Evolutionary conservation across 371 early-diverging fungal genomes (phyloP).

Genomic region (Mucor plumbeus): DNA sequence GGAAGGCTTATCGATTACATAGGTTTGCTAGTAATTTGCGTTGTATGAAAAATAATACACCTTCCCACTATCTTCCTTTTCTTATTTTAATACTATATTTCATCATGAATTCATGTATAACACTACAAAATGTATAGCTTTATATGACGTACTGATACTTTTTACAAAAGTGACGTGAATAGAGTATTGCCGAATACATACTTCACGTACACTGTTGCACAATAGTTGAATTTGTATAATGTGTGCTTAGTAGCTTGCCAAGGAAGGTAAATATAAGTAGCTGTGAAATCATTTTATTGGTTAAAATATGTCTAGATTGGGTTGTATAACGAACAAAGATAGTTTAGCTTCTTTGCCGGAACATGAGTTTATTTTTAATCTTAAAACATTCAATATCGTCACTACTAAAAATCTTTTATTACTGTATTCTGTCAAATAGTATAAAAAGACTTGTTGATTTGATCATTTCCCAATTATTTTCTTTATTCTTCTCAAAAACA

Average conservation of each 20-base stretch:
- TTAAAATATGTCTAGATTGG: background rate
- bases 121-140: no score
- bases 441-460: slow-evolving; percentile 1
- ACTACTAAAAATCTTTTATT: background rate
- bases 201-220: slow-evolving; percentile 7
- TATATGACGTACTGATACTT: slow-evolving; percentile 1
- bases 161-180: background rate
- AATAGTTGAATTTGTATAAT: background rate
- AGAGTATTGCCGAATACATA: background rate
- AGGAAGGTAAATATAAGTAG: background rate
- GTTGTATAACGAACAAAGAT: background rate
- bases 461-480: background rate
- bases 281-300: background rate
- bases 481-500: background rate
- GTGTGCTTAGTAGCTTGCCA: background rate
- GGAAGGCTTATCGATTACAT: no score
- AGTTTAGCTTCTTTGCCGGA: background rate
- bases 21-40: no score
- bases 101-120: no score
- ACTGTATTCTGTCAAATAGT: slow-evolving; percentile 1
- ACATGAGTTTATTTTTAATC: slow-evolving; percentile 6
- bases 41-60: no score
- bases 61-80: no score
- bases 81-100: no score
- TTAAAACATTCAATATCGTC: background rate